Percentiles rank a stretch among this genome's conserved stretches.
Conservation (phyloP, 768 basidiomycete species). For the Gloeophyllum trabeum region DNA sequence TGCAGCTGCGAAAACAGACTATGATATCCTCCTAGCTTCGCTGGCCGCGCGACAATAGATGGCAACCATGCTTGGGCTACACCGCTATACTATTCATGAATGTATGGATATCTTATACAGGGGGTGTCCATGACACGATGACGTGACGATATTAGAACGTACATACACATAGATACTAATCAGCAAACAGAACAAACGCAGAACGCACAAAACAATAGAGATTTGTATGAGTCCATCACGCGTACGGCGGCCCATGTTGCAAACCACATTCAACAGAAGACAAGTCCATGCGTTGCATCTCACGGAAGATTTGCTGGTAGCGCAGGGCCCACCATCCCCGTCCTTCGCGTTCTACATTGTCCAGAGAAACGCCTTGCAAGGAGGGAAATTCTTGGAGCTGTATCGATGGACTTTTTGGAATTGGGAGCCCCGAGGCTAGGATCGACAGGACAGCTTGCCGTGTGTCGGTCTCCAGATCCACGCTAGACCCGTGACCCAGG, state of each 20-base stretch:
- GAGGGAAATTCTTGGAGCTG: constrained; percentile 30
- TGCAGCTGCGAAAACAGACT: constrained; percentile 53
- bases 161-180: too few species aligned
- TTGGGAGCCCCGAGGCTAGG: constrained; percentile 34
- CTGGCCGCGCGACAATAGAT: constrained; percentile 29
- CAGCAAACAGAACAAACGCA: background rate
- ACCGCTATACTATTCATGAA: too few species aligned
- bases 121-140: background rate
- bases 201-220: background rate
- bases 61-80: too few species aligned
- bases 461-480: constrained; percentile 18
- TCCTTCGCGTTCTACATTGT: constrained; percentile 49
- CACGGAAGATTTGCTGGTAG: constrained; percentile 51
- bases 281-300: constrained; percentile 26
- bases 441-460: constrained; percentile 26
- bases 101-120: too few species aligned
- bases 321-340: constrained; percentile 65
- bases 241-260: too few species aligned
- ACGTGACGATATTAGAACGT: background rate
- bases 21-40: constrained; percentile 48
- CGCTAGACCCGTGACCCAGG: constrained; percentile 16
- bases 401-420: constrained; percentile 67
- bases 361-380: constrained; percentile 14
- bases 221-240: too few species aligned
- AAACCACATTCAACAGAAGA: too few species aligned